Percentiles rank a stretch among this genome's conserved stretches.
phyloP scores from a whole-genome alignment of 495 filamentous ascomycete genomes.

The Xylaria palmicola region DNA sequence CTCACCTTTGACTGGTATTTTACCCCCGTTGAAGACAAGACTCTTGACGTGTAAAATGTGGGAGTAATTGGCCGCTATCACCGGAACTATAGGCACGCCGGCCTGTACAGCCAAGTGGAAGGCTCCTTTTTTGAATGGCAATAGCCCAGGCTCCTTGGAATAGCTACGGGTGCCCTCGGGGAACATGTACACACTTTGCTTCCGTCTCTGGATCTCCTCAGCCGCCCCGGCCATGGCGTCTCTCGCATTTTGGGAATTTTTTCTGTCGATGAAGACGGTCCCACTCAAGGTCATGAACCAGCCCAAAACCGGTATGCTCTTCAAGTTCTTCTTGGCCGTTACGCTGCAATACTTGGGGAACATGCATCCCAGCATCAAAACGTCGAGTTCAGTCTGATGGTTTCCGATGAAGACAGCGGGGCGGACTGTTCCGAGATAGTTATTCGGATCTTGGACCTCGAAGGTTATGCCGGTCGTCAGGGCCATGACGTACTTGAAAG shows the following conservation, averaged over 20 bases:
- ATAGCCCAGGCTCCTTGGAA: constrained; percentile 70
- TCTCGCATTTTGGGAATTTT: constrained; percentile 75
- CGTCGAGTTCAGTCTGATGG: constrained; percentile 93
- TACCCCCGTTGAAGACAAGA: constrained; percentile 68
- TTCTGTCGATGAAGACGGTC: constrained; percentile 91
- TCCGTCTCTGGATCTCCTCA: constrained; percentile 67
- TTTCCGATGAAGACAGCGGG: constrained; percentile 92
- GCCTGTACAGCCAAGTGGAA: constrained; percentile 96
- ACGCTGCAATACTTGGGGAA: constrained; percentile 92
- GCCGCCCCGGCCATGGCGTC: constrained; percentile 83
- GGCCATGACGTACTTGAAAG: constrained; percentile 81
- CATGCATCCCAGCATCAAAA: constrained; percentile 80
- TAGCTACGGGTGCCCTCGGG: constrained; percentile 94
- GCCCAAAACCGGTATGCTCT: constrained; percentile 80
- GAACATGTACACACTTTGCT: constrained; percentile 91
- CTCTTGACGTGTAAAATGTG: constrained; percentile 73
- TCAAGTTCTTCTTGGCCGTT: constrained; percentile 86
- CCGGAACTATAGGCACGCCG: constrained; percentile 85
- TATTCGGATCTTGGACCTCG: constrained; percentile 64
- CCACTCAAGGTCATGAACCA: constrained; percentile 95
- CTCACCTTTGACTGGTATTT: constrained; percentile 77
- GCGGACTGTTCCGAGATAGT: constrained; percentile 61
- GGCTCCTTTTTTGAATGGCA: constrained; percentile 97
- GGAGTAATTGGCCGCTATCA: constrained; percentile 85
- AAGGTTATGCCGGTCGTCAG: constrained; percentile 77